Base-by-base conservation (phyloP, 208 protist species). In the Trypanosoma congolense region DNA sequence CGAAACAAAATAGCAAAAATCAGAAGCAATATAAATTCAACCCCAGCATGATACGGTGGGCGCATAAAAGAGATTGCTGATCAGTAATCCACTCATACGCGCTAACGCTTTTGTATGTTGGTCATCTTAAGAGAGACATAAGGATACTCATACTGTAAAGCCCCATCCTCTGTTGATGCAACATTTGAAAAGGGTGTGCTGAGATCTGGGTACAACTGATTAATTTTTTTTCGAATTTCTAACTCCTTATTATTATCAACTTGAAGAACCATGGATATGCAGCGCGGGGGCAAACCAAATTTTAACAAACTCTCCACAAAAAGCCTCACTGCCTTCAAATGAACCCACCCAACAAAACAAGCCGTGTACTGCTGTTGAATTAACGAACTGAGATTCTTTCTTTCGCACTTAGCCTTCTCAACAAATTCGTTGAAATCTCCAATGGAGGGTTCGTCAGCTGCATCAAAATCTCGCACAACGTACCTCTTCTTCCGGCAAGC, bases 271-370 rank as follows among this genome's bases (percentile, higher is more conserved):
- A 95, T 69, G 18, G 81, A 73, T 58, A 90, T 87, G 48, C 88
- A 97, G 6, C 76, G 75, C 1, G 87, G 79, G 12, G 92, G 92
- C 24, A 96, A 80, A 4, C 90, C 92, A 65, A 88, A 97, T 41
- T 83, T 86, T 3, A 97, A 70, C 1, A 97, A 41, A 6, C 84
- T 76, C 54, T 97, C 92, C 33, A 96, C 87, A 83, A 96, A 97
- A 2, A 94, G 71, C 35, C 90, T 76, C 9, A 97, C 62, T 1
- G 85, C 86, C 53, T 97, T 97, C 29, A 95, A 51, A 58, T 97
- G 90, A 41, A 96, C 88, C 90, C 92, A 97, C 9, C 84, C 81
- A 30, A 87, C 82, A 60, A 93, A 95, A 50, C 77, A 89, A 16
- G 87, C 73, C 49, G 80, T 92, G 62, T 94, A 97, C 51, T 88